Evolutionary conservation across 148 eudicot species (phyloP), one percentile per base, ranked within the genome.

Genomic region (Vaccinium vitisidaea): DNA sequence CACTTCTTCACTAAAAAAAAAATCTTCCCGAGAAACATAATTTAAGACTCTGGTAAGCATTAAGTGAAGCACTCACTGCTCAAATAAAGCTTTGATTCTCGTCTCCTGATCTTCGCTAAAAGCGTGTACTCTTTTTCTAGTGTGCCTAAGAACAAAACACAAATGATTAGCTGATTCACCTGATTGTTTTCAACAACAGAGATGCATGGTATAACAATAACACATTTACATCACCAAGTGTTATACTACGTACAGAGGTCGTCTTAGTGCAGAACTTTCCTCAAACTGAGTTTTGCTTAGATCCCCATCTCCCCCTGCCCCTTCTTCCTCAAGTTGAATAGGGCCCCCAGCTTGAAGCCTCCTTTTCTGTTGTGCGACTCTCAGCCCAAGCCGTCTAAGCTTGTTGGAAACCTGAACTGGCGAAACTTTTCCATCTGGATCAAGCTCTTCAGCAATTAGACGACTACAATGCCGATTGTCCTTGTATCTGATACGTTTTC

Each of bases 41-140:
- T 19, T 6, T 13, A 55, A 48, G 55, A 82, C 8, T 84, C 9
- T 69, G 25, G 63, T 77, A n/a, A 76, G 74, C 43, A 84, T 13
- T 55, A 46, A 46, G 74, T 84, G 49, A 75, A 84, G 74, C 84
- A 91, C 96, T 93, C 86, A 95, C 98, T 92, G 93, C 88, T 94
- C 94, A 93, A 90, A 95, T 83, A 95, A 84, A 82, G 85, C 86
- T 92, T 86, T 93, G 70, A 95, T 92, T 87, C 85, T 89, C 88
- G 55, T 84, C 88, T 94, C 96, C 86, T 94, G 90, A 73, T 88
- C 92, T 82, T 90, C 88, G 85, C 92, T 94, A 74, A 95, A 89
- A 81, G 95, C 98, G 4, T 87, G 90, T 23, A 92, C 93, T 86
- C 98, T 92, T 90, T 94, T 94, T 84, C 94, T 95, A 84, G 89